Evolutionary conservation across 2,329 filamentous ascomycete genomes (phyloP).

Genomic region (Claviceps africana): DNA sequence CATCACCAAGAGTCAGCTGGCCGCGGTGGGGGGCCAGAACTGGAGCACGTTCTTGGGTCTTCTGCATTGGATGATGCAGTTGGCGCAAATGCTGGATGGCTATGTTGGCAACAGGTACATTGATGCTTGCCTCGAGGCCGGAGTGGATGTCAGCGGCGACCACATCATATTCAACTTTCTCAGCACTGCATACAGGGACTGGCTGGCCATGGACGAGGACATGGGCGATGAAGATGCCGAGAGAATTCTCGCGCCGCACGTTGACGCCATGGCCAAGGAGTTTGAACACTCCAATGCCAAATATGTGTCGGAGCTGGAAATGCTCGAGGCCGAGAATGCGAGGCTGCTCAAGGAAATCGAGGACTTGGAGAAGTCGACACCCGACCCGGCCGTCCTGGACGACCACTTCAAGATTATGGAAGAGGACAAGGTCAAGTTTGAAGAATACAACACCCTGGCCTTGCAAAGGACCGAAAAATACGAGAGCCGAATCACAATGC

Average conservation of each 20-base stretch:
- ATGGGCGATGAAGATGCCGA: conserved; percentile 75
- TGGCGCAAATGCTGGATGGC: conserved; percentile 83
- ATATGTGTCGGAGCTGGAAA: conserved; percentile 70
- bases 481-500: conserved; percentile 60
- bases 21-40: conserved; percentile 89
- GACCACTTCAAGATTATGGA: conserved; percentile 87
- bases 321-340: conserved; percentile 76
- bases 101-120: conserved; percentile 71
- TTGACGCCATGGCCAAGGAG: conserved; percentile 73
- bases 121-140: conserved; percentile 75
- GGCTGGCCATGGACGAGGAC: conserved; percentile 85
- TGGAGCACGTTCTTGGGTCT: conserved; percentile 91
- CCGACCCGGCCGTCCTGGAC: conserved; percentile 71
- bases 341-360: conserved; percentile 74
- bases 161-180: conserved; percentile 91
- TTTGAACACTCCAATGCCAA: conserved; percentile 78
- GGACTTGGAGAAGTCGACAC: conserved; percentile 73
- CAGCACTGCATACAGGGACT: conserved; percentile 79
- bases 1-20: conserved; percentile 92
- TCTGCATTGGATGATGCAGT: conserved; percentile 98
- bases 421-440: conserved; percentile 88
- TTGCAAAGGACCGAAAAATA: conserved; percentile 81
- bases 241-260: conserved; percentile 64
- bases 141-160: conserved; percentile 76
- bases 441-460: conserved; percentile 80